phyloP scores from a whole-genome alignment of 306 rosid species.

The Quercus alba region DNA sequence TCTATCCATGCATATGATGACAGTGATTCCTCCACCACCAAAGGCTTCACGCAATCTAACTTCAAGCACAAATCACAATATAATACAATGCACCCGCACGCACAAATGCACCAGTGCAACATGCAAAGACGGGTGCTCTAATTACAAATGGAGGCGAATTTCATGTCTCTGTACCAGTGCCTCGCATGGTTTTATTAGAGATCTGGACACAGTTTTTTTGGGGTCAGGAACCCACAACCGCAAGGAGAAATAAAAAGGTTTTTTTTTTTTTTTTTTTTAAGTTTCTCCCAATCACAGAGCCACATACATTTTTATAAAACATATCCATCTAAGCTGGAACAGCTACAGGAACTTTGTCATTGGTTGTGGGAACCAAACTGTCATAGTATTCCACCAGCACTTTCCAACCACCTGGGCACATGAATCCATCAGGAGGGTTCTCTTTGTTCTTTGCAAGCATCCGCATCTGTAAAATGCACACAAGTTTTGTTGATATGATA shows the following conservation, averaged over 20 bases:
- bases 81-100: constrained; percentile 46
- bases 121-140: constrained; percentile 37
- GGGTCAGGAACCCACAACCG: constrained; percentile 28
- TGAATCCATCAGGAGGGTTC: constrained; percentile 94
- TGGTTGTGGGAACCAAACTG: constrained; percentile 54
- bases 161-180: constrained; percentile 39
- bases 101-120: constrained; percentile 54
- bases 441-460: constrained; percentile 88
- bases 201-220: constrained; percentile 26
- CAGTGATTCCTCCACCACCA: background rate
- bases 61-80: constrained; percentile 33
- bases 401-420: constrained; percentile 98
- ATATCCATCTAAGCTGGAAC: constrained; percentile 54
- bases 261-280: constrained; percentile 15
- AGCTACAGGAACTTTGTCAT: constrained; percentile 64
- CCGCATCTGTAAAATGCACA: constrained; percentile 69
- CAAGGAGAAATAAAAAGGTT: constrained; percentile 32
- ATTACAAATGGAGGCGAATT: constrained; percentile 44
- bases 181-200: constrained; percentile 42
- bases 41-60: constrained; percentile 21
- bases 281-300: constrained; percentile 50
- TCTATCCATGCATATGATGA: background rate
- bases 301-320: constrained; percentile 35
- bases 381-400: constrained; percentile 94
- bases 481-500: background rate